Percentiles rank a stretch among this genome's conserved stretches.
Evolutionary conservation across 2,329 filamentous ascomycete genomes (phyloP).

Genomic region (Akanthomyces uredinophilus): DNA sequence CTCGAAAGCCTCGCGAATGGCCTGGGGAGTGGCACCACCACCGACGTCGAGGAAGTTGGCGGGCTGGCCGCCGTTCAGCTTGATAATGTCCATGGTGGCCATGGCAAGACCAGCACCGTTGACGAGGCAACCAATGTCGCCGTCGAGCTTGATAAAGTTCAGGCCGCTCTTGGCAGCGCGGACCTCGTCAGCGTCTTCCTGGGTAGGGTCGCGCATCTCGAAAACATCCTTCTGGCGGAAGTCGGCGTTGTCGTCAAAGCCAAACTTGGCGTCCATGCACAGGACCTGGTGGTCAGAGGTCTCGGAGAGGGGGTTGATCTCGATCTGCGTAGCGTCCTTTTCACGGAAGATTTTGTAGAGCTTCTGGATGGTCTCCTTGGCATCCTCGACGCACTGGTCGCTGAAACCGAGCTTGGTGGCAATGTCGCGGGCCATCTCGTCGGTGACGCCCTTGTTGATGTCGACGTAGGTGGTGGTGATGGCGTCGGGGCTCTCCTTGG

Average conservation of each 20-base stretch:
- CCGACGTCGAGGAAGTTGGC: constrained; percentile 99
- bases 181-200: constrained; percentile 97
- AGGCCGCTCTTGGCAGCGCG: constrained; percentile 90
- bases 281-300: constrained; percentile 97
- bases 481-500: constrained; percentile 94
- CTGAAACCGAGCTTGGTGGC: constrained; percentile 93
- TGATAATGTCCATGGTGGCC: constrained; percentile 99
- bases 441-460: constrained; percentile 91
- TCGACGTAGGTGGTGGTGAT: constrained; percentile 92
- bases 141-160: constrained; percentile 99
- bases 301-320: constrained; percentile 98
- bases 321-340: constrained; percentile 97
- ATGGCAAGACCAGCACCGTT: constrained; percentile 99
- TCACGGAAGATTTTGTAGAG: constrained; percentile 98
- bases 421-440: constrained; percentile 87
- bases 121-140: constrained; percentile 97
- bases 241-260: constrained; percentile 97
- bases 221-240: constrained; percentile 98
- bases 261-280: constrained; percentile 99
- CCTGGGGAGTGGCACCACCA: constrained; percentile 91
- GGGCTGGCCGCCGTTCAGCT: constrained; percentile 92
- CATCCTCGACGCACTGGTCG: constrained; percentile 93
- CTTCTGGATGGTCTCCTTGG: constrained; percentile 95
- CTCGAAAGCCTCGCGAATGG: constrained; percentile 96
- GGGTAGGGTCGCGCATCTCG: constrained; percentile 84